Evolutionary conservation across 2,329 filamentous ascomycete genomes (phyloP).

Genomic region (Lecanicillium sp.): DNA sequence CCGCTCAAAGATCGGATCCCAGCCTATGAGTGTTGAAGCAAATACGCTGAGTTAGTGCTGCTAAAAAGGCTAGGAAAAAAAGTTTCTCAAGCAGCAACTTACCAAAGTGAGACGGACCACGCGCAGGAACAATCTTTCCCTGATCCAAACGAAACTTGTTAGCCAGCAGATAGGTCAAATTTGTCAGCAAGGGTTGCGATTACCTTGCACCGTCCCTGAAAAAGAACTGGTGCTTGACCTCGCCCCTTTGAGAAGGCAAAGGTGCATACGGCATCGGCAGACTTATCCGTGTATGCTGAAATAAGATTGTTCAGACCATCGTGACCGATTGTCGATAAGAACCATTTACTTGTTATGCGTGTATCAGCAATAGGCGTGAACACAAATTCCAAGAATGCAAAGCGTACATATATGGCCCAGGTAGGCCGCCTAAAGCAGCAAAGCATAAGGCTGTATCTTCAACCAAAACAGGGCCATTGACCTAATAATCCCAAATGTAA

Average conservation of each 20-base stretch:
- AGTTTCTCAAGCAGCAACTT: slow-evolving; percentile 24
- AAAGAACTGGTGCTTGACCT: slow-evolving; percentile 73
- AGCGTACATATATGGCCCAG: slow-evolving; percentile 84
- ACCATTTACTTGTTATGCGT: slow-evolving; percentile 87
- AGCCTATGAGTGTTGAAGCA: too few species aligned
- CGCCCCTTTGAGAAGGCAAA: slow-evolving; percentile 88
- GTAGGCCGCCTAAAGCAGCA: slow-evolving; percentile 79
- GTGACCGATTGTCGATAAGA: slow-evolving; percentile 75
- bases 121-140: slow-evolving; percentile 74
- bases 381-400: background rate
- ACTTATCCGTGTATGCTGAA: slow-evolving; percentile 81
- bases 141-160: too few species aligned
- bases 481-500: slow-evolving; percentile 40
- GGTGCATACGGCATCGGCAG: slow-evolving; percentile 87
- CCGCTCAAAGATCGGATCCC: slow-evolving; percentile 95
- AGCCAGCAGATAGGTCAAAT: too few species aligned
- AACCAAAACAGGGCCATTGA: slow-evolving; percentile 81
- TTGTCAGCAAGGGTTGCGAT: too few species aligned
- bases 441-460: slow-evolving; percentile 96
- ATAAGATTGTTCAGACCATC: slow-evolving; percentile 85
- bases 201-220: slow-evolving; percentile 88
- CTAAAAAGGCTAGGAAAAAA: background rate
- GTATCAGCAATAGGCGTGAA: background rate
- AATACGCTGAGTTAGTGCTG: too few species aligned
- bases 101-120: slow-evolving; percentile 80